Evolutionary conservation across 305 asterid species (phyloP), one percentile per base, ranked within the genome.

Genomic region (Solanum hybrid): DNA sequence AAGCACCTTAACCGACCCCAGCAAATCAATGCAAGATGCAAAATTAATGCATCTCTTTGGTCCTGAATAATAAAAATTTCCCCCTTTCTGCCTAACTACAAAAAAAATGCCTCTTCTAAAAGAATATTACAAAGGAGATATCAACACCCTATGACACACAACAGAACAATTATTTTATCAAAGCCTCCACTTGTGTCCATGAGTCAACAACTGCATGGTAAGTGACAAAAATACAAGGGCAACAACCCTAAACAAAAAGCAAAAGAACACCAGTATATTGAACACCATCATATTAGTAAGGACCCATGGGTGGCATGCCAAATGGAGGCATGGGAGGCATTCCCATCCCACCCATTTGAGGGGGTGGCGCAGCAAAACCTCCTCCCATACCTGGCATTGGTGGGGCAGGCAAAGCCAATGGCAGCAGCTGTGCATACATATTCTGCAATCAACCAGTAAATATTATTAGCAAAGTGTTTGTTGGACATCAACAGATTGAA

Each of bases 401-500:
- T n/a, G 99, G 99, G 20, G 99, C 98, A 20, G 99, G 99, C 92
- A 97, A 91, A 61, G 99, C 99, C 93, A 97, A 98, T 91, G 99
- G 99, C 90, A 98, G 93, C 92, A 96, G 91, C 93, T 96, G 98
- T 67, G 98, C 99, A 90, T 97, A 95, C 99, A 98, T 96, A 92
- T 97, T 97, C 99, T 97, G 99, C 96, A 95, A 57, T 42, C 86
- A 82, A 92, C 76, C 86, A 74, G 88, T 57, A 28, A 20, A 85
- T 85, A 85, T 22, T 26, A 57, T 57, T 85, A 57, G 88, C 31
- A 57, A 84, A 85, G 88, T 10, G 1, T 85, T 64, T 36, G 75
- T 31, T 11, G 75, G 88, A 85, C 46, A 83, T 42, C 8, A 51
- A 85, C 88, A 85, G 46, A 85, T 84, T 20, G 6, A 82, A 51